Evolutionary conservation across 2,329 filamentous ascomycete genomes (phyloP), one percentile per base, ranked within the genome.

Genomic region (Sporothrix variecibatus): DNA sequence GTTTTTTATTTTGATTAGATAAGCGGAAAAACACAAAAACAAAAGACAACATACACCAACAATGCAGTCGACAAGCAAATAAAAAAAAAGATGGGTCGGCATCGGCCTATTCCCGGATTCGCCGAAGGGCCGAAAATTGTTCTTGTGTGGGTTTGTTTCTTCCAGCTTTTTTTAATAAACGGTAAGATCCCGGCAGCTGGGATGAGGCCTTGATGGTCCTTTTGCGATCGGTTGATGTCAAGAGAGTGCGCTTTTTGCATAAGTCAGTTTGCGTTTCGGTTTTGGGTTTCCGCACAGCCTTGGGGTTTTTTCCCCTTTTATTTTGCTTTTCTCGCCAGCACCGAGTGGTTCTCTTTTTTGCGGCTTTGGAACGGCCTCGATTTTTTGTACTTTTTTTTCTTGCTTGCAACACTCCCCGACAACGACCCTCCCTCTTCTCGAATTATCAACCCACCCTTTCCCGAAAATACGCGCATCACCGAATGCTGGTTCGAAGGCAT

Each of bases 401-500:
- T 80, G 81, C 82, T 82, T 81, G 82, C 81, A 80, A 80, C 9
- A 49, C 82, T 83, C 82, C 82, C 81, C 71, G 74, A 74, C 80
- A 76, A 70, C 73, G 71, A 43, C 74, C 53, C 46, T 51, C 43
- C 46, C 67, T 69, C 46, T 40, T 69, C 67, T 38, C 20, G 43
- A 17, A 49, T 17, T 8, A 53, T 34, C 74, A 43, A 74, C 6
- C 12, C n/a, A n/a, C 20, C 58, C 67, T 43, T 53, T 8, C 43
- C 60, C 23, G 60, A 67, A 70, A 53, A 15, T 71, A 73, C 68
- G 43, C 51, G 71, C 74, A 75, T 73, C 71, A 17, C 43, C 38
- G 73, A 71, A 73, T 75, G 75, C 73, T 73, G 53, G 58, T 71
- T 73, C 60, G 65, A 71, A 65, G 15, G 31, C 28, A 28, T 49